phyloP scores from a whole-genome alignment of 352 stramenopile genomes.

The Phytophthora crassamura region DNA sequence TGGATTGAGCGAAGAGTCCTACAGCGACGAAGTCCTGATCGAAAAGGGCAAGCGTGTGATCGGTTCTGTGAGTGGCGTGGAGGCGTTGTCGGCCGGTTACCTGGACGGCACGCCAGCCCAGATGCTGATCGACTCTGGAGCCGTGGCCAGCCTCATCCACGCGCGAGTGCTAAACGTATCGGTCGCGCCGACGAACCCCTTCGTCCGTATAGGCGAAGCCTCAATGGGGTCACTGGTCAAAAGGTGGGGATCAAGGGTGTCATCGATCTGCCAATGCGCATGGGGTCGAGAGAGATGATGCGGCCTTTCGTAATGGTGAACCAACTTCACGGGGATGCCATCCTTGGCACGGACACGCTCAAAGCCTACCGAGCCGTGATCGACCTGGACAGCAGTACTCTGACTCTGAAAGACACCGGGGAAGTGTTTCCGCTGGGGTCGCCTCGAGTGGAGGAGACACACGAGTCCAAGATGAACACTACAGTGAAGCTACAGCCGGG shows the following conservation, averaged over 20 bases:
- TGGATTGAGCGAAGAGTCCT: too few relatives aligned
- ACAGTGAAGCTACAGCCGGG: background rate
- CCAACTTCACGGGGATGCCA: background rate
- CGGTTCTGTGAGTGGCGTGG: background rate
- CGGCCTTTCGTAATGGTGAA: slow-evolving; percentile 2
- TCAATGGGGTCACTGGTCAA: background rate
- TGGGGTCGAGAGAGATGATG: background rate
- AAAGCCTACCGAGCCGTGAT: background rate
- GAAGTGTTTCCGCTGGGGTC: background rate
- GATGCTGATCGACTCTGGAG: slow-evolving; percentile 6
- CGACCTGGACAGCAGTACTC: background rate
- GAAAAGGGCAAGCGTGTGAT: background rate
- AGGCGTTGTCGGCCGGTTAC: background rate
- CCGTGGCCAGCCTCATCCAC: slow-evolving; percentile 5
- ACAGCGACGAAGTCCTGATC: too few relatives aligned
- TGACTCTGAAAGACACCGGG: background rate
- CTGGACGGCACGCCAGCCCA: background rate
- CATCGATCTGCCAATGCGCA: slow-evolving; percentile 1
- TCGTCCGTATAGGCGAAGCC: background rate
- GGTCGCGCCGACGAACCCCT: background rate
- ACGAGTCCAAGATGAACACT: background rate
- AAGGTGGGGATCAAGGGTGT: background rate
- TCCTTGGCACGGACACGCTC: too few relatives aligned
- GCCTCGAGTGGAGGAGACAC: background rate
- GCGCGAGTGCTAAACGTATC: background rate